These are phyloP conservation scores for Pittosporum tobira DNA, from an alignment of 129 eudicot species.

Conservation along the genomic window DNA sequence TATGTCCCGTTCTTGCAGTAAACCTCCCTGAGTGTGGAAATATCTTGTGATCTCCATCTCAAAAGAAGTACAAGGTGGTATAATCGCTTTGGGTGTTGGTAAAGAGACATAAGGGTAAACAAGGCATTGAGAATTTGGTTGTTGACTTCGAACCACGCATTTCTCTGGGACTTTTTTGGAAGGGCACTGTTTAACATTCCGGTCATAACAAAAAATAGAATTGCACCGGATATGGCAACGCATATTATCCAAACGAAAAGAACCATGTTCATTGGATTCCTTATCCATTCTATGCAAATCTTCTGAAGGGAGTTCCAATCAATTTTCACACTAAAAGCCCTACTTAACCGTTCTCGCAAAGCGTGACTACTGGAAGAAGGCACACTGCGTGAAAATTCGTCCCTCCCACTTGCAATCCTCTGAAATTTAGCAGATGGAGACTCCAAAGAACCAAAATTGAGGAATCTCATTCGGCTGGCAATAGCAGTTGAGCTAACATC, in stretches of 20 bases:
- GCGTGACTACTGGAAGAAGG: constrained; percentile 57
- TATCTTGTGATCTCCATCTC: constrained; percentile 75
- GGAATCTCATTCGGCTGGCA: constrained; percentile 35
- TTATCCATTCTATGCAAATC: constrained; percentile 66
- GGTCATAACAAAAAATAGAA: constrained; percentile 82
- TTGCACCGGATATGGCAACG: constrained; percentile 90
- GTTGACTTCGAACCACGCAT: constrained; percentile 93
- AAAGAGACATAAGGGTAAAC: constrained; percentile 86
- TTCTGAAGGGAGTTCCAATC: constrained; percentile 48
- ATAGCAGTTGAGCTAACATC: constrained; percentile 15
- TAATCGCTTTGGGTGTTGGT: constrained; percentile 75
- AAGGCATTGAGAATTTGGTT: constrained; percentile 88
- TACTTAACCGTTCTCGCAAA: constrained; percentile 55
- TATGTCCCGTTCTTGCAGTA: constrained; percentile 91
- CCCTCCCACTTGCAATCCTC: constrained; percentile 55
- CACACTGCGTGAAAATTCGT: constrained; percentile 63
- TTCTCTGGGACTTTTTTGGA: constrained; percentile 59
- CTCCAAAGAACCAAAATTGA: constrained; percentile 49
- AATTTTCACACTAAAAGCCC: constrained; percentile 49
- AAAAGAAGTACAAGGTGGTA: constrained; percentile 68
- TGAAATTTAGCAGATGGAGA: constrained; percentile 63
- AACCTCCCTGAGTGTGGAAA: constrained; percentile 51
- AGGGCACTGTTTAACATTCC: constrained; percentile 84
- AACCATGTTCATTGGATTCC: constrained; percentile 75
- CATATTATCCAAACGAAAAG: constrained; percentile 67